Evolutionary conservation across 108 stramenopile species (phyloP).

Genomic region (Discostella stelligeroides): DNA sequence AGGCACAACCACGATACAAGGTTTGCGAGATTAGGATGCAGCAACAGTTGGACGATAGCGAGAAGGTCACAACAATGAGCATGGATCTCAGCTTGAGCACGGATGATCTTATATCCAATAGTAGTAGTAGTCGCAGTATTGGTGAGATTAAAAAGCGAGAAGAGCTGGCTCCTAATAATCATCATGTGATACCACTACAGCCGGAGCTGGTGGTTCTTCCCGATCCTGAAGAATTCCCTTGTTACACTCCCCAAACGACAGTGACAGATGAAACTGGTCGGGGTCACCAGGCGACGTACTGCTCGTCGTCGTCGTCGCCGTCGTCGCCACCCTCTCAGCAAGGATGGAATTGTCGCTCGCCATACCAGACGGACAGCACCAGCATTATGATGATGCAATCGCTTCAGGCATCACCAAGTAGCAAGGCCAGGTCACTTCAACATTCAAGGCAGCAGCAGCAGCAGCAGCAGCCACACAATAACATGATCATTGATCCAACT

Average conservation of each 20-base stretch:
- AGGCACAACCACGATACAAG: conserved; percentile 5
- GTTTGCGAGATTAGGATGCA: conserved; percentile 1
- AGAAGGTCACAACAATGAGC: conserved; percentile 9
- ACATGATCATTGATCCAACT: background rate
- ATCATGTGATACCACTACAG: background rate
- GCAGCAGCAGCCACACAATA: conserved; percentile 8
- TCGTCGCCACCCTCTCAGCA: background rate
- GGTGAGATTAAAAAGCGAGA: no score
- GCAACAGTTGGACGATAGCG: conserved; percentile 1
- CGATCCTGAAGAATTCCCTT: conserved; percentile 7
- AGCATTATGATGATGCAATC: no score
- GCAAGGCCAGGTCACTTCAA: background rate
- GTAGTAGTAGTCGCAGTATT: no score
- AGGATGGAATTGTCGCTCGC: background rate
- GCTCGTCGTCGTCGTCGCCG: background rate
- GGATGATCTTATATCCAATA: no score
- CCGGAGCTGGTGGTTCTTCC: background rate
- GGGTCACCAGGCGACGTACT: no score
- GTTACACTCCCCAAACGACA: background rate
- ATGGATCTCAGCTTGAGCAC: conserved; percentile 1
- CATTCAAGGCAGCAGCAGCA: background rate
- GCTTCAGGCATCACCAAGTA: conserved; percentile 2
- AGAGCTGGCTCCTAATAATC: no score
- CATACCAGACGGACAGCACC: no score
- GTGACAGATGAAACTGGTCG: background rate